Evolutionary conservation across 2,329 filamentous ascomycete genomes (phyloP).

Genomic region (Fusarium domesticum): DNA sequence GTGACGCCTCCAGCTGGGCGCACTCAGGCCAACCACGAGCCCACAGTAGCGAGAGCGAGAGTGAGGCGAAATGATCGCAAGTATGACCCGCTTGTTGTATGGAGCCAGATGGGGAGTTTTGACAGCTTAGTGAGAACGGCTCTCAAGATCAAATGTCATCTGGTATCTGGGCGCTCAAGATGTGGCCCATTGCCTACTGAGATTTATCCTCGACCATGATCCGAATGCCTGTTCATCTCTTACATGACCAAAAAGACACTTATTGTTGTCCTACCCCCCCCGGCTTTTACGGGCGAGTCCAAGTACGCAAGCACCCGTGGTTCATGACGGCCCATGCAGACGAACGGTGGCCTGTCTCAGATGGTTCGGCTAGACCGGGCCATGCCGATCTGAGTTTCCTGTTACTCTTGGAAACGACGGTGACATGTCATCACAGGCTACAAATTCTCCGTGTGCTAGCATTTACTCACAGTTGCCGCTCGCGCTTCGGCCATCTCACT

Average conservation of each 20-base stretch:
- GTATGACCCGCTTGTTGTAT: background rate
- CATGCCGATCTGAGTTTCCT: slow-evolving; percentile 1
- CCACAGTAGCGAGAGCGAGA: background rate
- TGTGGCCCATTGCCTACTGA: no score
- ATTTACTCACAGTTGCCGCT: background rate
- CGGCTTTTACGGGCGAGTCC: slow-evolving; percentile 18
- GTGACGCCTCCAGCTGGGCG: background rate
- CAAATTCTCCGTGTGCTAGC: background rate
- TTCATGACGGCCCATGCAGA: slow-evolving; percentile 18
- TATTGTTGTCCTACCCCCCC: slow-evolving; percentile 13
- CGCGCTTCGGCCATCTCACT: background rate
- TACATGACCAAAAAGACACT: slow-evolving; percentile 10
- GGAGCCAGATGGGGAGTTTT: background rate
- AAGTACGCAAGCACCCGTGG: slow-evolving; percentile 17
- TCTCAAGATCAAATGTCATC: background rate
- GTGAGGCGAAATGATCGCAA: background rate
- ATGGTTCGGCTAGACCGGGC: slow-evolving; percentile 1
- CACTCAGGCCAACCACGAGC: background rate
- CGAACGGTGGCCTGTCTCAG: slow-evolving; percentile 10
- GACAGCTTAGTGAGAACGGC: background rate
- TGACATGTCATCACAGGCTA: background rate
- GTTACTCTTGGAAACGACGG: background rate
- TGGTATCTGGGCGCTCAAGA: background rate
- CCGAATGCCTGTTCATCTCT: slow-evolving; percentile 4
- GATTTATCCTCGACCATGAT: background rate